phyloP scores from a whole-genome alignment of 2,329 filamentous ascomycete species.

The Neofusicoccum sp. region DNA sequence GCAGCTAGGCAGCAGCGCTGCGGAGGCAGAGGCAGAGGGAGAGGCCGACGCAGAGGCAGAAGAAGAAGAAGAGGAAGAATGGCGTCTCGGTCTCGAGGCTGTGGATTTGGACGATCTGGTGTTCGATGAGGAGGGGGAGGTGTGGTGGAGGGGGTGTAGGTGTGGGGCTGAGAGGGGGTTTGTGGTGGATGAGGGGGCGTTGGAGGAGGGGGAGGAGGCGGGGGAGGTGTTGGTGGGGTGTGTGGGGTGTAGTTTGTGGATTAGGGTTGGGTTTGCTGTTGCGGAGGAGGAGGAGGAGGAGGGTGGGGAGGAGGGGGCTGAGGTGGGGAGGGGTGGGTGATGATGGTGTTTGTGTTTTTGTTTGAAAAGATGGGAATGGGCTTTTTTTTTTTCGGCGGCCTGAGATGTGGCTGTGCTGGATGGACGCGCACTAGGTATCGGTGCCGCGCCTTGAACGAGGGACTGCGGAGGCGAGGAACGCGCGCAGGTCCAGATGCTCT shows the following conservation, averaged over 20 bases:
- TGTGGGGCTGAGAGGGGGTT: constrained; percentile 60
- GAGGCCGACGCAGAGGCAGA: constrained; percentile 4
- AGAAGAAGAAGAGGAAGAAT: constrained; percentile 1
- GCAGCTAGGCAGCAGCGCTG: background rate
- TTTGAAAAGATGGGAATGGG: too few species aligned
- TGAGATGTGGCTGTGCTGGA: too few species aligned
- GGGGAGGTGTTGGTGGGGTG: constrained; percentile 61
- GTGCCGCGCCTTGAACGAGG: too few species aligned
- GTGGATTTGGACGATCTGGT: constrained; percentile 19
- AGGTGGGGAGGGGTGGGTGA: too few species aligned
- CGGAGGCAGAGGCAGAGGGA: background rate
- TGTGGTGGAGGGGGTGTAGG: constrained; percentile 56
- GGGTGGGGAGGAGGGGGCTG: too few species aligned
- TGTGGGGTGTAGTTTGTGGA: constrained; percentile 62
- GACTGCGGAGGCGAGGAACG: too few species aligned
- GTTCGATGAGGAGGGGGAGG: constrained; percentile 35
- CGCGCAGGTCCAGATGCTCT: too few species aligned
- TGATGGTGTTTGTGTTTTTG: too few species aligned
- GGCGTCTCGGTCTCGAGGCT: constrained; percentile 11
- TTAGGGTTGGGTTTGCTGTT: constrained; percentile 59
- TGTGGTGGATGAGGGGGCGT: constrained; percentile 52
- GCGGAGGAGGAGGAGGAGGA: constrained; percentile 32
- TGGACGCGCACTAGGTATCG: too few species aligned
- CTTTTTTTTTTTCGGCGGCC: too few species aligned
- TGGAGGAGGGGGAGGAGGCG: constrained; percentile 37